Evolutionary conservation across 225 moss, liverwort and hornwort species (phyloP).

Genomic region (Rhytidiadelphus loreus): DNA sequence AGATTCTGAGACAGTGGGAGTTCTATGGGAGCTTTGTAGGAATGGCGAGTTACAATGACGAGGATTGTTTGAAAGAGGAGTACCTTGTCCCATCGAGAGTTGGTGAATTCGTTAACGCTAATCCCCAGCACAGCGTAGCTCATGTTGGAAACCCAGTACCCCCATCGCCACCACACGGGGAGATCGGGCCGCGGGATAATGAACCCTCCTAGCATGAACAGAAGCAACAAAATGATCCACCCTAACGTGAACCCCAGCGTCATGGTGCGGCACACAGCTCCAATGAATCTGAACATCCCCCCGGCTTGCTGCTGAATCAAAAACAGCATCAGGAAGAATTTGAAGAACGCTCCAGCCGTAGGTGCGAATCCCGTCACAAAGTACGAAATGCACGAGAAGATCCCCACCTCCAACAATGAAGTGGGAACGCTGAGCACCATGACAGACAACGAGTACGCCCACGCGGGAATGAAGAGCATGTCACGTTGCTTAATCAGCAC

Average conservation of each 20-base stretch:
- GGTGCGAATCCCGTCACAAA: constrained; percentile 51
- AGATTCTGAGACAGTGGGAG: neutral
- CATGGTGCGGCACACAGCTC: constrained; percentile 48
- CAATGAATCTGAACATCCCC: constrained; percentile 57
- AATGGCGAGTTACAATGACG: neutral
- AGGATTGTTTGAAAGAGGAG: neutral
- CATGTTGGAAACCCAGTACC: constrained; percentile 54
- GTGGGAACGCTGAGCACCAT: constrained; percentile 53
- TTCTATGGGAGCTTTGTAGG: neutral
- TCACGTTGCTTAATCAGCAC: constrained; percentile 69
- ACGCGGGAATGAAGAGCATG: constrained; percentile 53
- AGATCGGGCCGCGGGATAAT: constrained; percentile 42
- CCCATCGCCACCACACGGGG: constrained; percentile 74
- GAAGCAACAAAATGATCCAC: constrained; percentile 27
- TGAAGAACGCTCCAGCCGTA: constrained; percentile 50
- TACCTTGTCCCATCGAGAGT: constrained; percentile 54
- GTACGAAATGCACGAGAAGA: constrained; percentile 26
- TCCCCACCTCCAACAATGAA: constrained; percentile 44
- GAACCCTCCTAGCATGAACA: constrained; percentile 65
- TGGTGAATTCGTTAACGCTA: constrained; percentile 40
- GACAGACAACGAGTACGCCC: constrained; percentile 43
- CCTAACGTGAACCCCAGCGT: constrained; percentile 53
- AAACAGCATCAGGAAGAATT: constrained; percentile 27
- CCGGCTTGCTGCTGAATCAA: constrained; percentile 41
- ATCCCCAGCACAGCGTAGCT: constrained; percentile 49